A percentile compares a stretch with the other conserved stretches of the same genome.
Evolutionary conservation across 768 basidiomycete genomes (phyloP).

Genomic region (Pulveroboletus sp.): DNA sequence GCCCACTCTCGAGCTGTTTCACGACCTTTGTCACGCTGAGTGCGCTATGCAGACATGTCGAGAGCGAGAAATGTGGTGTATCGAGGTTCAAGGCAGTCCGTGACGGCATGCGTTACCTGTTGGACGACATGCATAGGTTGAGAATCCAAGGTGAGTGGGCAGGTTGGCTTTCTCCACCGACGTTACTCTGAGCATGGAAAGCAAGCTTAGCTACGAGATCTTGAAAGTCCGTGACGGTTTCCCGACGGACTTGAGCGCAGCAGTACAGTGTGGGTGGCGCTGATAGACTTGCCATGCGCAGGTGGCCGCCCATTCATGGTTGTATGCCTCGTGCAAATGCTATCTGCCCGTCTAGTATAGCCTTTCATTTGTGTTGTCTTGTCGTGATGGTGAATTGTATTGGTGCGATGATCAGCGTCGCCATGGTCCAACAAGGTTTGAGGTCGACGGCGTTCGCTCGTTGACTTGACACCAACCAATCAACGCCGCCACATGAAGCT

Average conservation of each 20-base stretch:
- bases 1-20: conserved; percentile 45
- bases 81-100: conserved; percentile 41
- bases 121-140: conserved; percentile 16
- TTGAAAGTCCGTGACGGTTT: conserved; percentile 27
- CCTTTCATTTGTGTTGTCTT: conserved; percentile 9
- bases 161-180: not conserved
- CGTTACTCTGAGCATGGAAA: conserved; percentile 6
- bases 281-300: not conserved
- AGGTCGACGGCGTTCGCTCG: conserved; percentile 6
- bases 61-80: conserved; percentile 58
- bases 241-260: not conserved
- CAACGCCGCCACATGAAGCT: conserved; percentile 16
- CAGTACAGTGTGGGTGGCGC: conserved; percentile 8
- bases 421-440: not conserved
- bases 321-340: conserved; percentile 10
- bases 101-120: conserved; percentile 34
- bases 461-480: conserved; percentile 15
- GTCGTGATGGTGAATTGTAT: conserved; percentile 17
- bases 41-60: conserved; percentile 58
- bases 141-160: conserved; percentile 7
- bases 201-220: conserved; percentile 11
- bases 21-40: conserved; percentile 48
- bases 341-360: conserved; percentile 1
- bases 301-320: conserved; percentile 22
- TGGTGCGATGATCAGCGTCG: conserved; percentile 10